Evolutionary conservation across 768 basidiomycete species (phyloP).

Genomic region (Kwoniella heveanensis): DNA sequence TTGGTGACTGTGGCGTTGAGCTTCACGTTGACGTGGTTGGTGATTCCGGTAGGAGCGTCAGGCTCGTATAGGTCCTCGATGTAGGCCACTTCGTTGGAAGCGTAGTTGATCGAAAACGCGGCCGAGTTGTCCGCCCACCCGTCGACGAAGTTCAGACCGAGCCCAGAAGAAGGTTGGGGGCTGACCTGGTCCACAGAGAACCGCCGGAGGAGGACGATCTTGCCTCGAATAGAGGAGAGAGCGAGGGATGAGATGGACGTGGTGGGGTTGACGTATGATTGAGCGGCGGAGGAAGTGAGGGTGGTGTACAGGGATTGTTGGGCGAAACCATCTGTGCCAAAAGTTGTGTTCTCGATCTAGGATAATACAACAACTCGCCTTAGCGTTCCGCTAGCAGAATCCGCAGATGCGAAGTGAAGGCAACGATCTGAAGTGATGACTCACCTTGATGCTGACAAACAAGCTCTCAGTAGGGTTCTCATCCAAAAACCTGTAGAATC

Average conservation of each 20-base stretch:
- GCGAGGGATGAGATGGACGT: conserved; percentile 6
- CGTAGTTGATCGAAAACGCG: conserved; percentile 6
- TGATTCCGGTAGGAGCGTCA: conserved; percentile 1
- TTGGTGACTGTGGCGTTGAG: conserved; percentile 11
- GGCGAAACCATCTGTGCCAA: neutral
- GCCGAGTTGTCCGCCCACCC: conserved; percentile 18
- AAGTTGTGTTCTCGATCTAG: conserved; percentile 23
- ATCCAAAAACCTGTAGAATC: conserved; percentile 20
- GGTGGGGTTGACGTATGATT: conserved; percentile 12
- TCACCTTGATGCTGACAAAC: conserved; percentile 22
- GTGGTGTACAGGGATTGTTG: conserved; percentile 17
- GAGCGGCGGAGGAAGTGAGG: conserved; percentile 9
- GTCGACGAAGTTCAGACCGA: conserved; percentile 10
- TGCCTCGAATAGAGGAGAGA: conserved; percentile 14
- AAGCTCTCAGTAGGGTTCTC: conserved; percentile 20
- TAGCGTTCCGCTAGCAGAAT: too few relatives aligned
- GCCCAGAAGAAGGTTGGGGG: neutral
- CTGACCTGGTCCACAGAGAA: conserved; percentile 4
- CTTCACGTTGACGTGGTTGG: conserved; percentile 12
- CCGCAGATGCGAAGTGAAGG: too few relatives aligned
- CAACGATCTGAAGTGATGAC: neutral
- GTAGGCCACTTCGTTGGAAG: neutral
- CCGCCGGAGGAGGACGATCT: conserved; percentile 18
- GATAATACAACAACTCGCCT: too few relatives aligned
- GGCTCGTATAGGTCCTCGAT: conserved; percentile 25